phyloP scores from a whole-genome alignment of 2,329 filamentous ascomycete species.

The Aspergillus pseudotamarii region DNA sequence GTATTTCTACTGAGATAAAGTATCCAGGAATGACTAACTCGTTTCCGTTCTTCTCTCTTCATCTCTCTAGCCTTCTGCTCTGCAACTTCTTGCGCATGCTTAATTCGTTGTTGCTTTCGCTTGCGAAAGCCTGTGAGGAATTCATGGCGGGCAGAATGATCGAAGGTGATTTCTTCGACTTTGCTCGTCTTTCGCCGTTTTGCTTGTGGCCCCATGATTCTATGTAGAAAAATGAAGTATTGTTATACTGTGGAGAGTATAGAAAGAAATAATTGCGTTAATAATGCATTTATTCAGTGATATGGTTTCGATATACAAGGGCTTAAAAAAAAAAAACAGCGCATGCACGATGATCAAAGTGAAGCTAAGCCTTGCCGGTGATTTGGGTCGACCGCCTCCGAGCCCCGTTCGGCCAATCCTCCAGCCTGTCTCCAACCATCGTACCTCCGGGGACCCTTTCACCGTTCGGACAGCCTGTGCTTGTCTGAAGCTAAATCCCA shows the following conservation, averaged over 20 bases:
- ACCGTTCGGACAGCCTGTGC: conserved; percentile 19
- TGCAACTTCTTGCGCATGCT: conserved; percentile 80
- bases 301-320: neutral
- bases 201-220: conserved; percentile 57
- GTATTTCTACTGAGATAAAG: neutral
- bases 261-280: too few species aligned
- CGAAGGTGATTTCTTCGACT: conserved; percentile 83
- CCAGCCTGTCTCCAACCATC: conserved; percentile 34
- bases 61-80: conserved; percentile 77
- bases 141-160: conserved; percentile 75
- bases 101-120: conserved; percentile 82
- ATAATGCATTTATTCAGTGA: neutral
- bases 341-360: conserved; percentile 7
- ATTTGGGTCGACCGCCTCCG: conserved; percentile 40
- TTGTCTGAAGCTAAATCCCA: conserved; percentile 16
- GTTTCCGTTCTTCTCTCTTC: conserved; percentile 70
- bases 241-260: neutral
- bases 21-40: conserved; percentile 59
- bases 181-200: conserved; percentile 67
- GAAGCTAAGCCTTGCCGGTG: conserved; percentile 32
- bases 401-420: conserved; percentile 27
- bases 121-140: conserved; percentile 97
- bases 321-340: conserved; percentile 8
- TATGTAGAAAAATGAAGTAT: neutral
- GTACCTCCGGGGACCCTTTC: conserved; percentile 24